Base-by-base conservation (phyloP, 495 filamentous ascomycete species). In the Daldinia loculata region DNA sequence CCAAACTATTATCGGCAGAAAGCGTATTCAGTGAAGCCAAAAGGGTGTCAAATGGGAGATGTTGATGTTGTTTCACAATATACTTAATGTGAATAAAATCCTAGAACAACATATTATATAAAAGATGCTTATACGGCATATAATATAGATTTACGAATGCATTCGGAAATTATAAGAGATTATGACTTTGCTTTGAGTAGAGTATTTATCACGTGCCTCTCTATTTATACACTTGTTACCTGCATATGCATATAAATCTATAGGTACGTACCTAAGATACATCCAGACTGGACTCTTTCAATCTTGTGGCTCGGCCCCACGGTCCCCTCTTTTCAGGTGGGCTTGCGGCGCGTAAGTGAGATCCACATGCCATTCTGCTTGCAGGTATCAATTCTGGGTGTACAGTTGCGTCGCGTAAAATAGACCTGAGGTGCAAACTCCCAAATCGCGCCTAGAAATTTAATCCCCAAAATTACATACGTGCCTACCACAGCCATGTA, bases 321-420 rank as follows among this genome's bases (percentile, higher is more conserved):
- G 26, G 50, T 52, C 26, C 14, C 50, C 50, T 30, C 50, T 30
- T 53, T 53, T 53, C 4, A 17, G 27, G 50, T 53, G 50, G 50
- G 50, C 30, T 70, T 70, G 48, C 67, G 56, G 67, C 67, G 67
- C 67, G 61, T 70, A 70, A 61, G 58, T 68, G 66, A 61, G 19
- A 68, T 67, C 64, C 60, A 67, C 64, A 71, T 67, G 43, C 61
- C 52, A 71, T 71, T 71, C 43, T 12, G 43, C 43, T 48, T 48
- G 17, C 43, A 22, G 43, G 43, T 36, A 36, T 36, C 34, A 36
- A 14, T 36, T 48, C 43, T 69, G 58, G 65, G 56, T 53, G 41
- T 61, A 56, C 63, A 58, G 65, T 69, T 73, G 62, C 70, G 70
- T 73, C 70, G 70, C 70, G 70, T 73, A 43, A 72, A 65, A 71